Base-by-base conservation (phyloP, 345 rosid species). In the Excoecaria cochinchinensis region DNA sequence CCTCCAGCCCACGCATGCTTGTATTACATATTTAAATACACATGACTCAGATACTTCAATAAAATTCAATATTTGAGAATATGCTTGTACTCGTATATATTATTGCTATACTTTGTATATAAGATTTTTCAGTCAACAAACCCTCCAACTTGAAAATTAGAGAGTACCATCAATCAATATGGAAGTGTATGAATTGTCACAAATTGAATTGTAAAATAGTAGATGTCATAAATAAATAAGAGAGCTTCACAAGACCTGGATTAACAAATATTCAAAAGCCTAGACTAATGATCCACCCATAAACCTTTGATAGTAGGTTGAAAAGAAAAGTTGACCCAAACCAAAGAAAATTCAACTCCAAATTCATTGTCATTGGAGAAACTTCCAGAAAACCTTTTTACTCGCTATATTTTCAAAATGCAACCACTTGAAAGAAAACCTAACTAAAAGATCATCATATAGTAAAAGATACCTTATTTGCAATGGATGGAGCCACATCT, bases 391-490 rank as follows among this genome's bases (percentile, higher is more conserved):
- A 62, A 42, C n/a, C 12, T 58, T 44, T 59, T 14, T 21, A 57
- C 24, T 22, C 9, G 24, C 44, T 4, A 44, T 24, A 5, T 48
- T 57, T 61, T 12, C 21, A 48, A 36, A 61, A 61, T 50, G 59
- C 17, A 59, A n/a, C 6, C 59, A 50, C 69, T 62, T 4, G 58
- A 61, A 24, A 44, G 12, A n/a, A 17, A 50, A 40, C 47, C 31
- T 8, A 76, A 16, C 50, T 50, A 61, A 38, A 36, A 64, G 44
- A 64, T 57, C 36, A 36, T 52, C 59, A 46, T 8, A 21, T 17
- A 60, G 69, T 24, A 67, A 62, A 76, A 72, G 44, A 73, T 80
- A 90, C 98, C 97, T 91, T 85, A 69, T 85, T 59, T 55, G 83
- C 70, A 5, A 84, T 75, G 61, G 83, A 78, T 25, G 86, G 80